A percentile compares a stretch with the other conserved stretches of the same genome.
These are phyloP conservation scores for Dothideomycetidae sp. DNA, from an alignment of 2,329 filamentous ascomycete genomes.

Conservation along the genomic window DNA sequence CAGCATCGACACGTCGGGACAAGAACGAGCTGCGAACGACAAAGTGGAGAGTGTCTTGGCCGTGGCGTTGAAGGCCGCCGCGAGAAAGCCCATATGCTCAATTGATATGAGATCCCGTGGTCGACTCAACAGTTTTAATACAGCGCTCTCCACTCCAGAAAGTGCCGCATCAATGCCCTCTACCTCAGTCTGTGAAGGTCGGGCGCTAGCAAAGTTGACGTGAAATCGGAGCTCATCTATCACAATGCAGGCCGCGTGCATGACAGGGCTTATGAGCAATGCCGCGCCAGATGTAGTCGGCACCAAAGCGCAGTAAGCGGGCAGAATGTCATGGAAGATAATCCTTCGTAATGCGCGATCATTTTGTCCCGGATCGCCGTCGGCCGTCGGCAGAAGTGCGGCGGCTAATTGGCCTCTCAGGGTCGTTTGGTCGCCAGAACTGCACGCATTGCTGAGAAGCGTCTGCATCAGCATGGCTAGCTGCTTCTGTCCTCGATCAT, in stretches of 20 bases:
- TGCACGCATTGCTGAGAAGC: constrained; percentile 20
- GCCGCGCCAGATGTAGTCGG: neutral
- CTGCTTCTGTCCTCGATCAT: constrained; percentile 37
- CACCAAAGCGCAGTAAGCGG: constrained; percentile 1
- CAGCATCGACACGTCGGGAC: neutral
- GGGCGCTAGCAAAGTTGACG: neutral
- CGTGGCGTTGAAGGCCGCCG: neutral
- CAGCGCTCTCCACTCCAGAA: neutral
- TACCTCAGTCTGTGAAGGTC: neutral
- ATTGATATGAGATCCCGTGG: neutral
- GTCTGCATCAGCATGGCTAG: constrained; percentile 45
- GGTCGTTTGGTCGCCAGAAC: constrained; percentile 39
- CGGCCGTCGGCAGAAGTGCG: neutral
- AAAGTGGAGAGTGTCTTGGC: neutral
- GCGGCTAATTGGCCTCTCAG: constrained; percentile 36
- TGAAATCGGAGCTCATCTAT: neutral
- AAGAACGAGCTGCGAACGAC: neutral
- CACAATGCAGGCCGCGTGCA: neutral
- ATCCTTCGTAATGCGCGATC: neutral
- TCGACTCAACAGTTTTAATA: neutral
- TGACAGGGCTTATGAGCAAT: neutral
- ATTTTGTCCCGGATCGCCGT: neutral
- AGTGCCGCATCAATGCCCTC: neutral
- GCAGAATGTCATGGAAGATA: constrained; percentile 2
- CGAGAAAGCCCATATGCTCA: neutral